Evolutionary conservation across 257 asterid species (phyloP), one percentile per base, ranked within the genome.

Genomic region (Voacanga thouarsii): DNA sequence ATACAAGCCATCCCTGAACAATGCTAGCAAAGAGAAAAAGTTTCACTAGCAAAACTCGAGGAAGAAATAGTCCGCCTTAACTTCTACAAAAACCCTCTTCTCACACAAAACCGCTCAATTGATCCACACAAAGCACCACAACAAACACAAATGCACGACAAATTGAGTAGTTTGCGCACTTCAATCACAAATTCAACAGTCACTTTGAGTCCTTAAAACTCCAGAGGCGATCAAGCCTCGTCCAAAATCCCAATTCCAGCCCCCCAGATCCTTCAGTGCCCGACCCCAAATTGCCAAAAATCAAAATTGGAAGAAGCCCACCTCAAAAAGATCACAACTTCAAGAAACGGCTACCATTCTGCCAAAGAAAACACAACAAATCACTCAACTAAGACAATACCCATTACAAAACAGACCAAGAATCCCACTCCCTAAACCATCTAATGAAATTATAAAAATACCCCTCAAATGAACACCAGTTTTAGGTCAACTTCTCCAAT

Each of bases 401-500:
- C 81, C 77, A 77, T 61, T 49, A 16, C 73, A 76, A n/a, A 79
- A 72, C 74, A 9, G 60, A 72, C 79, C 82, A 83, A 80, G 77
- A 84, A 85, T 86, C 89, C 82, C 90, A 84, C 85, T 85, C 83
- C 86, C 71, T 49, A 50, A 75, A 84, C 71, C 45, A 78, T 72
- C 75, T 45, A 55, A 41, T 12, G 15, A 72, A 24, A 59, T 68
- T 28, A 28, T 30, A 69, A 83, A 83, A 76, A 28, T 76, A 71
- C 53, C 28, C 77, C 72, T 60, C 81, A 83, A 88, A 59, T 85
- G 76, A 82, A 82, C 85, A 76, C 81, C 6, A 49, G 79, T 23
- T 79, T 87, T 87, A 84, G 94, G 98, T 92, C 96, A 94, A 92
- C 97, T 88, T 84, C 87, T 90, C 86, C 72, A 78, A 65, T 78